Base-by-base conservation (phyloP, 2,329 filamentous ascomycete genomes). In the Cadophora gregata region DNA sequence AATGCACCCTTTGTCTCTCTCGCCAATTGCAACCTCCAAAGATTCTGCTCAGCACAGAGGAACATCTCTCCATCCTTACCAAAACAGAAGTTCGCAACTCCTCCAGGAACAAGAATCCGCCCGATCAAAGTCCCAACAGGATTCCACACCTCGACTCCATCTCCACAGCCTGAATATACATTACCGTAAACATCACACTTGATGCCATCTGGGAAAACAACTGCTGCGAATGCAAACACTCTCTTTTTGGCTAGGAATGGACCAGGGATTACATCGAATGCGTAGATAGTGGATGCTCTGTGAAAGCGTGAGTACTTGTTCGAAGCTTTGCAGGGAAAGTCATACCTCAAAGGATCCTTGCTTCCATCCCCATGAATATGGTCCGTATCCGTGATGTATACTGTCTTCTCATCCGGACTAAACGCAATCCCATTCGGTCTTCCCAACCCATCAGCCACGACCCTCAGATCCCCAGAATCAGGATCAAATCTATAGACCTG, bases 151-250 rank as follows among this genome's bases (percentile, higher is more conserved):
- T 84, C 81, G n/a, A 86, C 75, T 12, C 83, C 83, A 64, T 83
- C 83, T 3, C 78, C 79, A 64, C 81, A 83, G 0, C 81, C 82
- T 47, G 80, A 77, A 69, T 82, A 89, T 2, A 89, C 81, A 61
- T 88, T 85, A 1, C 86, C 86, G 14, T 82, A 77, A 8, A 79
- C 77, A 70, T 88, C 85, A 65, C 81, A 81, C 67, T 87, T 84
- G 50, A 87, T 78, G 31, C 76, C 79, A 67, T 71, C 78, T 0
- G 85, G 84, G 6, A 82, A 78, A 0, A 84, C 84, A 0, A 76
- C 75, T 38, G 80, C 78, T 0, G 81, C 80, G 67, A 81, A 83
- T 1, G 85, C 81, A 70, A 88, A 88, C 0, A 86, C 73, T 27
- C 84, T 81, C 58, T 80, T 80, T 72, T 86, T 85, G 0, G 73